Evolutionary conservation across 108 stramenopile genomes (phyloP), one percentile per base, ranked within the genome.

Genomic region (Aurantiochytrium sp.): DNA sequence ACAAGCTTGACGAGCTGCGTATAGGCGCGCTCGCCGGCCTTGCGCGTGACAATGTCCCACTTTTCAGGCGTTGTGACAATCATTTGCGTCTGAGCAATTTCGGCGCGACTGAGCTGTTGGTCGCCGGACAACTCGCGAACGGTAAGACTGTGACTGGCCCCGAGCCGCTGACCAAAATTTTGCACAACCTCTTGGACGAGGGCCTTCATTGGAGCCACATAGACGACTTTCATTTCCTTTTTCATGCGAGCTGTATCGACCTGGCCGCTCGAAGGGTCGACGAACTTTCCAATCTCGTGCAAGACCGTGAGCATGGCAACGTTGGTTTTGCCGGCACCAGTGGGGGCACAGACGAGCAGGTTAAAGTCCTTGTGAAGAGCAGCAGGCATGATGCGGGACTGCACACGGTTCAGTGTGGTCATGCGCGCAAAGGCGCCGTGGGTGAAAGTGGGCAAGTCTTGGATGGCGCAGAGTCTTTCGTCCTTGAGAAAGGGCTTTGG

Each of bases 141-240:
- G n/a, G 90, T 90, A 4, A 99, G 88, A 25, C 97, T 97, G 89
- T 98, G 98, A 6, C 91, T 91, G 87, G 88, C 92, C 42, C 51
- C 53, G 43, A 99, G 93, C 3, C 98, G 95, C 87, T 97, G 92
- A 14, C 96, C 94, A 91, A 99, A 98, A 91, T 98, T 99, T 89
- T 96, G 93, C 6, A 99, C 98, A 29, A 96, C 95, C 93, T 99
- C 99, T 91, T 99, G 99, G 23, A 99, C 99, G 60, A 99, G 93
- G 60, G 99, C 99, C 93, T 99, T 99, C 99, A 99, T 99, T 43
- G 99, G 99, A 23, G 99, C 99, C 4, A 99, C 97, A 90, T 99
- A 99, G 35, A 99, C 98, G 90, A 99, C 98, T 92, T 99, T 99
- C 94, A 99, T 99, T 2, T 95, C 91, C 44, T 93, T 92, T 92